Evolutionary conservation across 345 rosid species (phyloP).

Genomic region (Ceriops zippeliana): DNA sequence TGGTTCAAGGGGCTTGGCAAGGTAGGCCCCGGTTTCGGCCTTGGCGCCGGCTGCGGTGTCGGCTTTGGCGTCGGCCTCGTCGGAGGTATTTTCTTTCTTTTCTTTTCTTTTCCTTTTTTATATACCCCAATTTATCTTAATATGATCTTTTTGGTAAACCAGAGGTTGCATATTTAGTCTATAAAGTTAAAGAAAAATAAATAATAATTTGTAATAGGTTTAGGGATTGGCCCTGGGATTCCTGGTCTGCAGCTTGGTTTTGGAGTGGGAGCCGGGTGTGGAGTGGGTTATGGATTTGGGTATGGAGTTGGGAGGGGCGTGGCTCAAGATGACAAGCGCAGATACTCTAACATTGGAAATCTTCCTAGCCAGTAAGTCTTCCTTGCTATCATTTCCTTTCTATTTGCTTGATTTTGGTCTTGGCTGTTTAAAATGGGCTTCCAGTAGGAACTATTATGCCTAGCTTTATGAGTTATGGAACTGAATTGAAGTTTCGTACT

Average conservation of each 20-base stretch:
- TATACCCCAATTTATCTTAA: background rate
- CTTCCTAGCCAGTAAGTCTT: conserved; percentile 46
- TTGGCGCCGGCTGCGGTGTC: conserved; percentile 80
- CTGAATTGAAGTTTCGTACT: too few species aligned
- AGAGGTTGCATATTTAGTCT: too few species aligned
- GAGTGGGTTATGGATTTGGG: conserved; percentile 82
- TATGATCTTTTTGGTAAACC: background rate
- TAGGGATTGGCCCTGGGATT: conserved; percentile 79
- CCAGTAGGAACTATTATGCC: background rate
- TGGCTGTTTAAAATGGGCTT: background rate
- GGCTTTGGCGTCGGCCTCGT: conserved; percentile 78
- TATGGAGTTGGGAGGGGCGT: conserved; percentile 77
- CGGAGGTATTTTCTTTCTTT: conserved; percentile 49
- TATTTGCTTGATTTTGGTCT: background rate
- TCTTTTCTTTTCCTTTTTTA: background rate
- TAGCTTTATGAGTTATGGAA: too few species aligned
- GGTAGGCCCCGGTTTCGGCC: conserved; percentile 79
- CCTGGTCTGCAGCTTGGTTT: conserved; percentile 78
- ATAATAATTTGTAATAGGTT: conserved; percentile 34
- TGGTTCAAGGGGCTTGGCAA: conserved; percentile 58
- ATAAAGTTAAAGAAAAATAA: background rate
- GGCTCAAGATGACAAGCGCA: conserved; percentile 49
- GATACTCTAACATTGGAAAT: conserved; percentile 52
- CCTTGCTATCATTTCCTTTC: background rate
- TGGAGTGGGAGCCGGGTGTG: conserved; percentile 86